Evolutionary conservation across 2,329 filamentous ascomycete genomes (phyloP), one percentile per base, ranked within the genome.

Genomic region (Beauveria varroae): DNA sequence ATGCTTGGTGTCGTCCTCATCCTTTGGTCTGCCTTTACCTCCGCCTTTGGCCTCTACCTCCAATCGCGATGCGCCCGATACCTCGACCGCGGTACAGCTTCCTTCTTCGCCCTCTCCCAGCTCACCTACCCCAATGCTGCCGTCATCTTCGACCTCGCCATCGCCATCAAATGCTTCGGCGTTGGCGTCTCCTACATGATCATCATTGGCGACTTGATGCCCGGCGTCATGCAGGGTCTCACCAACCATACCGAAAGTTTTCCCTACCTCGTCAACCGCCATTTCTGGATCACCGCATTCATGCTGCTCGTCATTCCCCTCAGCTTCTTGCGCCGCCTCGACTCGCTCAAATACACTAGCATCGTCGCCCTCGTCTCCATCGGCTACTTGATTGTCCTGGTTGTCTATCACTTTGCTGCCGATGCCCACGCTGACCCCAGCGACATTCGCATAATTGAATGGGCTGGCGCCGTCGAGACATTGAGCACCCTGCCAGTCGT

Each of bases 181-280:
- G 95, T 99, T 10, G 95, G 90, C 24, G 91, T 98, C 63, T 97
- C 92, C 68, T 99, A 99, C 76, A 84, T 99, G 68, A 99, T 99
- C 70, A 98, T 99, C 70, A 98, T 99, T 67, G 95, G 95, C 56
- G 95, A 99, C 73, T 79, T 99, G 64, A 99, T 99, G 95, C 95
- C 95, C 1, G 93, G 92, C 44, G 95, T 99, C 10, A 86, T 95
- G 26, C 78, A 86, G 63, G 95, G 93, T 5, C 93, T 99, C 73
- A 84, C 86, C 64, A 81, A 83, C 53, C 83, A 84, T 22, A 83
- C 81, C 20, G 80, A 84, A 2, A 77, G 69, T 30, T 69, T 88
- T 50, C 82, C 86, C 1, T 98, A 93, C 70, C 76, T 98, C 65
- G 82, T 93, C 49, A 92, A 98, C 71, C 85, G 95, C 56, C 89